These are phyloP conservation scores for Penicillium waksmanii DNA, from an alignment of 495 filamentous ascomycete species.

Conservation along the genomic window DNA sequence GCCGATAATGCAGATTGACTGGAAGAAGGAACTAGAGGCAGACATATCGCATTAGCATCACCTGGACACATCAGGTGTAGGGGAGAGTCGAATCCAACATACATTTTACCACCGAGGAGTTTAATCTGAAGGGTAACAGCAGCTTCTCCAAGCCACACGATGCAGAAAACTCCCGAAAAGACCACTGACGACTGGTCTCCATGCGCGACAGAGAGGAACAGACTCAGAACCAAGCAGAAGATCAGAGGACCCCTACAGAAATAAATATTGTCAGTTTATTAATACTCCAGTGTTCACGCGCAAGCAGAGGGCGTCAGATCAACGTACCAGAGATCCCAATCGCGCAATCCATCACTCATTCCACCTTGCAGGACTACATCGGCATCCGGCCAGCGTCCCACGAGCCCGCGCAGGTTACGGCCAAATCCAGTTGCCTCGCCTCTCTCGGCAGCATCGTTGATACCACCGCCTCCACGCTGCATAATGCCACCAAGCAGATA, in stretches of 20 bases:
- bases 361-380: constrained; percentile 73
- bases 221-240: constrained; percentile 85
- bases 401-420: constrained; percentile 64
- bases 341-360: constrained; percentile 84
- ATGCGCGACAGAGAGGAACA: constrained; percentile 80
- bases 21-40: constrained; percentile 83
- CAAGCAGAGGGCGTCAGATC: background rate
- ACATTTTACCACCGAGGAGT: constrained; percentile 97
- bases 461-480: constrained; percentile 68
- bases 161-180: constrained; percentile 93
- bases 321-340: constrained; percentile 92
- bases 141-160: constrained; percentile 96
- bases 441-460: constrained; percentile 67
- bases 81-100: constrained; percentile 38
- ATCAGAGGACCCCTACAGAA: constrained; percentile 76
- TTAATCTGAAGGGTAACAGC: constrained; percentile 99
- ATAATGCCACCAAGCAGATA: constrained; percentile 80
- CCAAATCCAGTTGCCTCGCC: constrained; percentile 65
- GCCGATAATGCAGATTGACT: constrained; percentile 95
- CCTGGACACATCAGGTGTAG: background rate
- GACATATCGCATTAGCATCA: constrained; percentile 25
- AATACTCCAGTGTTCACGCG: background rate
- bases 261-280: constrained; percentile 10
- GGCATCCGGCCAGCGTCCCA: constrained; percentile 72
- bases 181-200: constrained; percentile 80